Base-by-base conservation (phyloP, 2,329 filamentous ascomycete genomes). In the Pseudonectria buxi region DNA sequence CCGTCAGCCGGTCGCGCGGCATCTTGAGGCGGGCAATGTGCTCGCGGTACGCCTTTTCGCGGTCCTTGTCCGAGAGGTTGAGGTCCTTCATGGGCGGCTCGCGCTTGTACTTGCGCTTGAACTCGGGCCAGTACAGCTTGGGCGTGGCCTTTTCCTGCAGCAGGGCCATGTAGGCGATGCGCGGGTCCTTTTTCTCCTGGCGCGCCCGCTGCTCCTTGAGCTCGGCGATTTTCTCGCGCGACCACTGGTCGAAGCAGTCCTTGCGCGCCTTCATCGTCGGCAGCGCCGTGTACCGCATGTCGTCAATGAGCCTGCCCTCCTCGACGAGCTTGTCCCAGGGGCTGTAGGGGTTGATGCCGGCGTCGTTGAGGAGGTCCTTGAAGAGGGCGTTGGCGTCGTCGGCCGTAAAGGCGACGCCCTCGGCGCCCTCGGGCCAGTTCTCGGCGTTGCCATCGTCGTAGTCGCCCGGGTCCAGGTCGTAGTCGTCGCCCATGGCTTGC, bases 111-210 rank as follows among this genome's bases (percentile, higher is more conserved):
- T 95, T 98, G 24, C 92, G 74, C 51, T 86, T 87, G 63, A 98
- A 98, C 57, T 98, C 92, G 1, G 86, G 83, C 92, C 92, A 98
- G 68, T 94, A 98, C 1, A 98, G 72, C 63, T 95, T 96, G 0
- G 86, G 83, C 0, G 82, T 92, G 0, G 89, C 90, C 47, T 87
- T 76, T 32, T 82, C 76, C 44, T 90, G 79, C 22, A 98, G 68
- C 44, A 98, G 83, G 0, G 76, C 74, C 41, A 96, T 65, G 58
- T 94, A 98, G 1, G 82, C 78, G 45, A 95, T 83, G 30, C 75
- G 72, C 1, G 92, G 90, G 52, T 96, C 88, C 45, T 78, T 77
- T 65, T 86, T 90, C 59, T 84, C 83, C 55, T 88, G 76, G 42
- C 74, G 80, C 15, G 81, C 82, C 39, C 85, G 81, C 51, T 76